These are phyloP conservation scores for Fusarium aywerte DNA, from an alignment of 2,329 filamentous ascomycete species.

Conservation along the genomic window DNA sequence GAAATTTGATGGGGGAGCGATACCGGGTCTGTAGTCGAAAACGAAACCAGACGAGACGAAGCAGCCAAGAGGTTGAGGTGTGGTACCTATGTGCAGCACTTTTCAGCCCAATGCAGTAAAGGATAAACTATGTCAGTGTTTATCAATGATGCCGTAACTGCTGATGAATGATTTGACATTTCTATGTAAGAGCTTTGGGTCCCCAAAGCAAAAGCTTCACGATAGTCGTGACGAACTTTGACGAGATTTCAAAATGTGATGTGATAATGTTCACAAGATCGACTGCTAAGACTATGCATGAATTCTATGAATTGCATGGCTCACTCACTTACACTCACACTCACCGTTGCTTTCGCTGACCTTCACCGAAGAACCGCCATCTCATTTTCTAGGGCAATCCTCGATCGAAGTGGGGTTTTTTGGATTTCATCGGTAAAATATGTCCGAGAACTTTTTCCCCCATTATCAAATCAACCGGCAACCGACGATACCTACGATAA, in stretches of 20 bases:
- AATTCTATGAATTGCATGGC: neutral
- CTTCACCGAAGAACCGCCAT: conserved; percentile 17
- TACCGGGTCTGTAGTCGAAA: conserved; percentile 7
- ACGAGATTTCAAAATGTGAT: conserved; percentile 15
- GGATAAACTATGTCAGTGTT: conserved; percentile 33
- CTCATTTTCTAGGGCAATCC: conserved; percentile 13
- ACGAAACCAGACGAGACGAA: conserved; percentile 6
- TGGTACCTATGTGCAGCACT: conserved; percentile 23
- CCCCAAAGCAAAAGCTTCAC: conserved; percentile 1
- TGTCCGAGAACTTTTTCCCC: conserved; percentile 18
- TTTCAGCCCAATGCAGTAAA: conserved; percentile 24
- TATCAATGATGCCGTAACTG: conserved; percentile 41
- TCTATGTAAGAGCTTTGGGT: conserved; percentile 27
- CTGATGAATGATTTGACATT: conserved; percentile 37
- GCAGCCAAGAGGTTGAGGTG: conserved; percentile 16
- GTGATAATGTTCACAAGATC: conserved; percentile 16
- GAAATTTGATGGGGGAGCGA: conserved; percentile 1
- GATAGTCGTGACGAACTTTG: conserved; percentile 3
- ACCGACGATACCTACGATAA: conserved; percentile 13
- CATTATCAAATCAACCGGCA: conserved; percentile 13
- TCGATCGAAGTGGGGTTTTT: conserved; percentile 25
- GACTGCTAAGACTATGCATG: conserved; percentile 18
- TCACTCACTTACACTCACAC: conserved; percentile 7
- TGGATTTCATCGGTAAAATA: conserved; percentile 22
- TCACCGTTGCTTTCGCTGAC: neutral